phyloP scores from a whole-genome alignment of 768 basidiomycete genomes.

The Hypholoma sublateritium region DNA sequence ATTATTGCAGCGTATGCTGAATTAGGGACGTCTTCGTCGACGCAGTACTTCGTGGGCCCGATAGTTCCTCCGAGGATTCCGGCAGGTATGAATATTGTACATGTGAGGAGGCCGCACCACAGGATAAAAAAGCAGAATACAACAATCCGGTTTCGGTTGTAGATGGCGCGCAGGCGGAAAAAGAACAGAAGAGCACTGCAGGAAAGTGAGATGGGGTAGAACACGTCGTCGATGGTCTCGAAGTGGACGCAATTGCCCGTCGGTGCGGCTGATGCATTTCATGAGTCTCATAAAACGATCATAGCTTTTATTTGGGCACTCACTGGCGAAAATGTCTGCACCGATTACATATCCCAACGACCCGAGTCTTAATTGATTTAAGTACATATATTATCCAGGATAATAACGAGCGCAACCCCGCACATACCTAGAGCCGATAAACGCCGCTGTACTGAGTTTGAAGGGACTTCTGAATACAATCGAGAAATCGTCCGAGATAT shows the following conservation, averaged over 20 bases:
- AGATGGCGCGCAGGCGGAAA: conserved; percentile 4
- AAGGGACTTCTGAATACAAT: neutral
- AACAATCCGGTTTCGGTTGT: neutral
- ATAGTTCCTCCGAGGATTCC: neutral
- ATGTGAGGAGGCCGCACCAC: neutral
- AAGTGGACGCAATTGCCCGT: neutral
- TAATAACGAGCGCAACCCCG: neutral
- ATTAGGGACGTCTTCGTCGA: neutral
- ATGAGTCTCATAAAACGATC: neutral
- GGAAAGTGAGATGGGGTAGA: conserved; percentile 1
- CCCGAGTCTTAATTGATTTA: neutral
- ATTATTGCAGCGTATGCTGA: neutral
- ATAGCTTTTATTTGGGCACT: no score
- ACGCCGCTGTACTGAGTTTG: neutral
- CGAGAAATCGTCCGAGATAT: neutral
- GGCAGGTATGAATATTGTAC: neutral
- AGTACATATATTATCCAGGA: neutral
- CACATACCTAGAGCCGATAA: conserved; percentile 1
- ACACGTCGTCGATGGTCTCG: neutral
- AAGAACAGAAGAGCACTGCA: conserved; percentile 1
- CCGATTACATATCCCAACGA: neutral
- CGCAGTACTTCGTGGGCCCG: neutral
- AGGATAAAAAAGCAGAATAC: neutral
- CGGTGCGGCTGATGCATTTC: neutral
- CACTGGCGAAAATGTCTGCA: neutral